Conservation (phyloP, 805 yeast genomes). For the Pichia phayaonensis region DNA sequence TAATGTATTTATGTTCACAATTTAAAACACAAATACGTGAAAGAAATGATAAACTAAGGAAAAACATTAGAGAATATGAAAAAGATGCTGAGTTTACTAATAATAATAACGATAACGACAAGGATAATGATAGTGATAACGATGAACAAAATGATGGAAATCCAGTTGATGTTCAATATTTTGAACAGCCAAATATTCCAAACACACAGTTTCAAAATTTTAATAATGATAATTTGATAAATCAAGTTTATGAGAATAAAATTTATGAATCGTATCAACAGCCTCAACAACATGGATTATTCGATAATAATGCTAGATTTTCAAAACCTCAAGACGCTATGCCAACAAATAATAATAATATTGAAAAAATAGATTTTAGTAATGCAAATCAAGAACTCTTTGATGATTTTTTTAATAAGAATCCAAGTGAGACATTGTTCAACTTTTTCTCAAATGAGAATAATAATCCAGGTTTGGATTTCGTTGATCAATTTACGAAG, state of each 20-base stretch:
- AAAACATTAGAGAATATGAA: constrained; percentile 10
- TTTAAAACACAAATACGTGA: constrained; percentile 41
- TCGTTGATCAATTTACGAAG: constrained; percentile 74
- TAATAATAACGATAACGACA: background rate
- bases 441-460: constrained; percentile 42
- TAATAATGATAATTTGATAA: background rate
- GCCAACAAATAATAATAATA: background rate
- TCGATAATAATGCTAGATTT: background rate
- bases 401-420: constrained; percentile 27
- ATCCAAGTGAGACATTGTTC: constrained; percentile 32
- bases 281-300: constrained; percentile 1
- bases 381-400: constrained; percentile 24
- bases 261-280: constrained; percentile 1
- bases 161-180: background rate
- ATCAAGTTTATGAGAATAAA: background rate
- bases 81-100: constrained; percentile 3
- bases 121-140: background rate
- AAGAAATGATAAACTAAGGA: constrained; percentile 10
- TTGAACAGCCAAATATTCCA: background rate
- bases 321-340: background rate
- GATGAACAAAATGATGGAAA: background rate
- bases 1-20: constrained; percentile 70
- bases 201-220: background rate
- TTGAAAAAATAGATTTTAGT: constrained; percentile 8
- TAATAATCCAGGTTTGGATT: constrained; percentile 46